Evolutionary conservation across 2,329 filamentous ascomycete species (phyloP).

Genomic region (Fusarium armeniacum): DNA sequence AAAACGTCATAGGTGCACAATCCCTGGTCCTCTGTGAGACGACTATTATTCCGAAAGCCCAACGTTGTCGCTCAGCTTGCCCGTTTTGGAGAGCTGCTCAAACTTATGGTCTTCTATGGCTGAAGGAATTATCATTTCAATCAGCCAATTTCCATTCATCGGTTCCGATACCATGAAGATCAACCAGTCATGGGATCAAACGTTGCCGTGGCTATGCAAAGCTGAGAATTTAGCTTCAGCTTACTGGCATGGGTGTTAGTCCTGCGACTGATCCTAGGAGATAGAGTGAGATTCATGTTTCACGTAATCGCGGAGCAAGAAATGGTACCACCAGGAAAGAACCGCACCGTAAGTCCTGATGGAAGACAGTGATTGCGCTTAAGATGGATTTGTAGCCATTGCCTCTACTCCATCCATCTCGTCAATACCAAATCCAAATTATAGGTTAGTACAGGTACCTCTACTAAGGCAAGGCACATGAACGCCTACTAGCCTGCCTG

Average conservation of each 20-base stretch:
- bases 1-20: conserved; percentile 13
- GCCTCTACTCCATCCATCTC: background rate
- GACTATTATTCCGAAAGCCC: conserved; percentile 2
- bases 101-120: background rate
- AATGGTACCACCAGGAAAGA: background rate
- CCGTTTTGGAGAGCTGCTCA: conserved; percentile 4
- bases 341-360: background rate
- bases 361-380: background rate
- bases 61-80: conserved; percentile 22
- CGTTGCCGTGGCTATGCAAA: conserved; percentile 17
- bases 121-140: background rate
- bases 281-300: conserved; percentile 3
- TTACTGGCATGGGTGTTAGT: conserved; percentile 4
- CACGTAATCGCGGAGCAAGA: background rate
- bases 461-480: background rate
- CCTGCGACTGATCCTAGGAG: background rate
- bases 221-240: conserved; percentile 21
- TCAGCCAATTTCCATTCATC: conserved; percentile 2
- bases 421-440: background rate
- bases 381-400: background rate
- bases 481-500: background rate
- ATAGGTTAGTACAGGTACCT: too few relatives aligned
- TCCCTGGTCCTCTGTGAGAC: conserved; percentile 17
- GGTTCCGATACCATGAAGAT: background rate
- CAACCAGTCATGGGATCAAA: conserved; percentile 14